A percentile compares a stretch with the other conserved stretches of the same genome.
Conservation (phyloP, 2,329 filamentous ascomycete genomes). For the Talaromyces amestolkiae region DNA sequence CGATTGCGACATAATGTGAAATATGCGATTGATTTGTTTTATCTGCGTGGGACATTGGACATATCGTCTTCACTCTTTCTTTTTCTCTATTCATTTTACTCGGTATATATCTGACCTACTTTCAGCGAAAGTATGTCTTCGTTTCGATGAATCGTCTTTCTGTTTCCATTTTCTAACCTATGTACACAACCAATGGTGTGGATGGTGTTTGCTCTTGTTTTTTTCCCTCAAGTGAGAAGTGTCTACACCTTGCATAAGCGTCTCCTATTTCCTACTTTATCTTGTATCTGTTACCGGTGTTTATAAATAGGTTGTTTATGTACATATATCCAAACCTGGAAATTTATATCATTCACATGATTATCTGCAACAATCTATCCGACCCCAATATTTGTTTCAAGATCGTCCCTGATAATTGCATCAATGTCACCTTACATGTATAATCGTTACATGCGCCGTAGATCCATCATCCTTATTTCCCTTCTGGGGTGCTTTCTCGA, state of each 20-base stretch:
- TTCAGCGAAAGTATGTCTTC: not conserved
- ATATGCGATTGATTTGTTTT: not conserved
- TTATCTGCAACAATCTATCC: not conserved
- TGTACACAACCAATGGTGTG: not conserved
- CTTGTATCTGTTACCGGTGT: not conserved
- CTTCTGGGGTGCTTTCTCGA: no score
- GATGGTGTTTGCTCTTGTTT: not conserved
- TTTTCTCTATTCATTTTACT: not conserved
- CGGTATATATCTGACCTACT: constrained; percentile 1
- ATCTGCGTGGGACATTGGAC: not conserved
- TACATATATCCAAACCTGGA: not conserved
- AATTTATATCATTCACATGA: not conserved
- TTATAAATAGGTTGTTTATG: not conserved
- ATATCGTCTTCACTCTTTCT: not conserved
- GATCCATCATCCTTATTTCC: not conserved
- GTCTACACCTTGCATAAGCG: constrained; percentile 1
- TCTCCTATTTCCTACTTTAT: not conserved
- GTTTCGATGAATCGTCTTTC: not conserved
- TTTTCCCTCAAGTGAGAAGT: not conserved
- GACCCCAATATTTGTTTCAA: not conserved
- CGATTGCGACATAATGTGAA: constrained; percentile 2
- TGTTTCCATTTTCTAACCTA: not conserved
- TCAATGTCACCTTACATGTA: not conserved
- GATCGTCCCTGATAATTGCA: not conserved
- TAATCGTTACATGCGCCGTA: not conserved